A percentile compares a stretch with the other conserved stretches of the same genome.
phyloP scores from a whole-genome alignment of 345 rosid species.

The Gossypium sturtianum region DNA sequence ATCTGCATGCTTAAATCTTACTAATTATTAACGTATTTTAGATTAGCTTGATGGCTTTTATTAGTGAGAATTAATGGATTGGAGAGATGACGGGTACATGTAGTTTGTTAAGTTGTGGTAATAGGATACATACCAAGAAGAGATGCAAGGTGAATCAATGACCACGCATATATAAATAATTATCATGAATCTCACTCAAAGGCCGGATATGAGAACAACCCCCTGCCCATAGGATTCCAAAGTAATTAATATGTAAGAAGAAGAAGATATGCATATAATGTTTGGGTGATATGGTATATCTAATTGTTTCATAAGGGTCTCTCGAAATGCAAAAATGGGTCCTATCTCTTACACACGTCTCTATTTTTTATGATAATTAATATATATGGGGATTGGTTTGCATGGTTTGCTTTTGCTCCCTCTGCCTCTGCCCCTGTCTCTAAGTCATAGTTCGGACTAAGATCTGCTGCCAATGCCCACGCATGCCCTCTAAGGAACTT shows the following conservation, averaged over 20 bases:
- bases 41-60: neutral
- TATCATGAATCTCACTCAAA: conserved; percentile 40
- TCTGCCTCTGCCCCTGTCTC: neutral
- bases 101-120: no score
- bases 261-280: neutral
- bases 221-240: conserved; percentile 36
- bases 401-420: conserved; percentile 14
- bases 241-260: neutral
- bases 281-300: neutral
- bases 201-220: conserved; percentile 26
- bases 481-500: conserved; percentile 14
- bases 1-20: neutral
- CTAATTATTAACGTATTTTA: neutral
- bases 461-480: conserved; percentile 7
- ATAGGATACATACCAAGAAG: no score
- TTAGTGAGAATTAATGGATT: neutral
- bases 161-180: no score
- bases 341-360: neutral
- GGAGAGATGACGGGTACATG: neutral
- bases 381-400: neutral
- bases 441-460: neutral
- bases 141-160: neutral
- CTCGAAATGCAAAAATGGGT: conserved; percentile 14
- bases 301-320: neutral
- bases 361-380: neutral